phyloP scores from a whole-genome alignment of 2,329 filamentous ascomycete species.

The Verticillium albo-atrum region DNA sequence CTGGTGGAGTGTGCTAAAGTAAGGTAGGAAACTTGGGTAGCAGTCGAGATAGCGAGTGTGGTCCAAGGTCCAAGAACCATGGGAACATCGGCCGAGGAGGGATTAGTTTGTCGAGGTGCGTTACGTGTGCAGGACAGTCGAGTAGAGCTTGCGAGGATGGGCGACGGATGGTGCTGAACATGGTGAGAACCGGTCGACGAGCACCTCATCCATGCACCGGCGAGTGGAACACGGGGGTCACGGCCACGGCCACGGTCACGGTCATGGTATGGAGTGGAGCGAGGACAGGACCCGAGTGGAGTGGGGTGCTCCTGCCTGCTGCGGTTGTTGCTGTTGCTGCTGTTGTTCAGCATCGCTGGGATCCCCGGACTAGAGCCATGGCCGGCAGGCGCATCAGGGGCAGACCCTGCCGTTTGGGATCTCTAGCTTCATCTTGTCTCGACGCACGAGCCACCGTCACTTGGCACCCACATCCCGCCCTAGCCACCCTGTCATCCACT shows the following conservation, averaged over 20 bases:
- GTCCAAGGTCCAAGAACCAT: not conserved
- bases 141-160: not conserved
- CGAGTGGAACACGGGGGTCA: not conserved
- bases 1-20: not conserved
- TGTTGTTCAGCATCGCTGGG: not conserved
- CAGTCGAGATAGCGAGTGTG: not conserved
- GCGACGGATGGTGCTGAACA: not conserved
- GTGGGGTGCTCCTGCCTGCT: no score
- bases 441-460: not conserved
- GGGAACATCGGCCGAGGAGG: not conserved
- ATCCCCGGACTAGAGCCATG: not conserved
- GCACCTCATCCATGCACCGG: not conserved
- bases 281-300: not conserved
- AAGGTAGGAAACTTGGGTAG: not conserved
- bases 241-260: no score
- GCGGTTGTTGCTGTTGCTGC: no score
- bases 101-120: not conserved
- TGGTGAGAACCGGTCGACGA: no score
- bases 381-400: constrained; percentile 1
- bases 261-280: not conserved
- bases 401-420: constrained; percentile 1
- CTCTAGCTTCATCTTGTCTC: not conserved
- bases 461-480: not conserved
- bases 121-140: not conserved
- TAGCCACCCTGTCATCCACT: no score